These are phyloP conservation scores for Eleusine coracana DNA, from an alignment of 176 grass and related monocot genomes.

Conservation along the genomic window DNA sequence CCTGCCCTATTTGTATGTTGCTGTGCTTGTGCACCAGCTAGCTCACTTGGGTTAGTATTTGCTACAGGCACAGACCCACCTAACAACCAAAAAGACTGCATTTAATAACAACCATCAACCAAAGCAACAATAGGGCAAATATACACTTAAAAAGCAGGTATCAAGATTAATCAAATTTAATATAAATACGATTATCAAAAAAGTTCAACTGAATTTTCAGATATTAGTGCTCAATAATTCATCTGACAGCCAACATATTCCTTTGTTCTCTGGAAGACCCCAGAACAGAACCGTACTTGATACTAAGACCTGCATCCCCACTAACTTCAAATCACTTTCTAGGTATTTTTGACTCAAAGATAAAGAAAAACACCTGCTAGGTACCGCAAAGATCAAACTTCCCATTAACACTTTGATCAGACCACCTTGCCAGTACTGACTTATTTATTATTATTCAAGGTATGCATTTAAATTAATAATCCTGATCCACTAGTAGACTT, in stretches of 20 bases:
- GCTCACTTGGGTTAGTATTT: slow-evolving; percentile 57
- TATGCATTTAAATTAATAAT: slow-evolving; percentile 5
- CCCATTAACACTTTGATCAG: background rate
- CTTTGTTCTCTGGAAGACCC: background rate
- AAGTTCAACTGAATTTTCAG: slow-evolving; percentile 1
- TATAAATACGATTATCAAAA: slow-evolving; percentile 11
- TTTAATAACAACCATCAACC: slow-evolving; percentile 41
- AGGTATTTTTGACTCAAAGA: background rate
- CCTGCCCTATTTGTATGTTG: slow-evolving; percentile 49
- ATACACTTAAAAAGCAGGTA: background rate
- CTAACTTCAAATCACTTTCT: slow-evolving; percentile 15
- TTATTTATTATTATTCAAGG: slow-evolving; percentile 12
- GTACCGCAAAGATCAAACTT: slow-evolving; percentile 14
- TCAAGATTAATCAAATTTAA: slow-evolving; percentile 12
- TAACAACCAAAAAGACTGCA: slow-evolving; percentile 47
- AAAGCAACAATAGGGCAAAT: slow-evolving; percentile 38
- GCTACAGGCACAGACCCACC: slow-evolving; percentile 65
- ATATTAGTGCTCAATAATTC: slow-evolving; percentile 1
- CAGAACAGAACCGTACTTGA: background rate
- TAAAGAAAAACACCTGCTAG: background rate
- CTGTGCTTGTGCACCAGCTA: slow-evolving; percentile 60
- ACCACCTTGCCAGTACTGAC: background rate
- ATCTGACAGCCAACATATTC: background rate
- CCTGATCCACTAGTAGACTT: background rate
- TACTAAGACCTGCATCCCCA: slow-evolving; percentile 12